Evolutionary conservation across 371 early-diverging fungal species (phyloP), one percentile per base, ranked within the genome.

Genomic region (Haplosporangium sp.): DNA sequence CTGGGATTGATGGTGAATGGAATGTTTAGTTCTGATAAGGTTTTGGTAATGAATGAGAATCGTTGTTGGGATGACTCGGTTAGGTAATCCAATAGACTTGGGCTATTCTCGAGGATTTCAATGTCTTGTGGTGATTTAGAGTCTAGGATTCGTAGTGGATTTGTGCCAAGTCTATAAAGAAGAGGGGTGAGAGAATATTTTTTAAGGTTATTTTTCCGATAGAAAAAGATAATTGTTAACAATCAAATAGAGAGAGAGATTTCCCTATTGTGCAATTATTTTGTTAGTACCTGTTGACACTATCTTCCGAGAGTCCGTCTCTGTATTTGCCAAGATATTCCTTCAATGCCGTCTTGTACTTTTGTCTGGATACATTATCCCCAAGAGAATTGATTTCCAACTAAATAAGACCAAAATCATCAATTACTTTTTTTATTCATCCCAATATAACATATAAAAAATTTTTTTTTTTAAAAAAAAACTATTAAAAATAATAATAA

Each of bases 121-220:
- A 68, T 73, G 57, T 92, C 92, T n/a, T 76, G 55, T 4, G 82
- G 85, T 37, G 83, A 63, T 65, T 91, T 92, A 0, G 91, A 90
- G 64, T 91, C 92, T 45, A 92, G 66, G 52, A 92, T 84, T 2
- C 91, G 87, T 45, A 92, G 74, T 0, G 92, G 89, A 56, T 90
- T 91, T 5, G 84, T 86, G 13, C 63, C 61, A 27, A 90, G 64
- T 35, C 91, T 86, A n/a, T 4, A 13, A 34, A 3, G n/a, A 40
- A 42, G 17, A 47, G 11, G 61, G 20, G 17, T 17, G 42, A 42
- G 10, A 42, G 10, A 42, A 10, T 42, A 8, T 42, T 42, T 42
- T 42, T 7, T 13, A 44, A 13, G 9, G 44, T 44, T 7, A 9
- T 44, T 13, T 44, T 44, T 9, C 44, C 44, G 13, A 11, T 8